phyloP scores from a whole-genome alignment of 1,284 basidiomycete genomes.

The Pyrrhoderma noxium region DNA sequence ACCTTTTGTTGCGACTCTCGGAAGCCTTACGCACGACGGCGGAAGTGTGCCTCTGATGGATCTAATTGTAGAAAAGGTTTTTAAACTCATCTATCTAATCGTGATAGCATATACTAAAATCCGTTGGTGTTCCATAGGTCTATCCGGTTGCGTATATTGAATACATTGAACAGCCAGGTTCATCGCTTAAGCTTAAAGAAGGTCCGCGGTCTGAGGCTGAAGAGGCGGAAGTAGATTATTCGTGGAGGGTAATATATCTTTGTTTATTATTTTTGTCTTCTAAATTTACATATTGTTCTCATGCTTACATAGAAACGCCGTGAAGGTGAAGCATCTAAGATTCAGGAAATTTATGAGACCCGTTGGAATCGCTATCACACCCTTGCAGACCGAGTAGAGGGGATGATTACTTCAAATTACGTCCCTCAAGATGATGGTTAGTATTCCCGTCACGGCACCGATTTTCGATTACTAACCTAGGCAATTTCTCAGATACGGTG shows the following conservation, averaged over 20 bases:
- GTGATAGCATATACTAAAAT: constrained; percentile 18
- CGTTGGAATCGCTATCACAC: constrained; percentile 39
- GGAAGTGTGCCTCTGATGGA: constrained; percentile 76
- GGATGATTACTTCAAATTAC: constrained; percentile 39
- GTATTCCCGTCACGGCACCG: neutral
- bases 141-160: constrained; percentile 62
- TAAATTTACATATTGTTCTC: constrained; percentile 5
- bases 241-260: constrained; percentile 57
- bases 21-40: constrained; percentile 77
- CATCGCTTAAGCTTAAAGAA: constrained; percentile 24
- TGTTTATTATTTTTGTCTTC: neutral
- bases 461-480: too few relatives aligned
- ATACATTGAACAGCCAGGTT: constrained; percentile 26
- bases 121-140: constrained; percentile 32
- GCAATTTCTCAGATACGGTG: too few relatives aligned
- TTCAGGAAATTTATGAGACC: constrained; percentile 49
- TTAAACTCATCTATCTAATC: constrained; percentile 22
- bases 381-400: constrained; percentile 52
- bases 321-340: constrained; percentile 45
- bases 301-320: constrained; percentile 38
- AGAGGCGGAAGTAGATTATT: constrained; percentile 51
- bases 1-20: constrained; percentile 68
- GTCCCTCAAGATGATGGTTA: constrained; percentile 38
- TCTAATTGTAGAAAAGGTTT: constrained; percentile 62
- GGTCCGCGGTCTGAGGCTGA: constrained; percentile 67